These are phyloP conservation scores for Cystobasidiopsis lactophilus DNA, from an alignment of 768 basidiomycete species.

Conservation along the genomic window DNA sequence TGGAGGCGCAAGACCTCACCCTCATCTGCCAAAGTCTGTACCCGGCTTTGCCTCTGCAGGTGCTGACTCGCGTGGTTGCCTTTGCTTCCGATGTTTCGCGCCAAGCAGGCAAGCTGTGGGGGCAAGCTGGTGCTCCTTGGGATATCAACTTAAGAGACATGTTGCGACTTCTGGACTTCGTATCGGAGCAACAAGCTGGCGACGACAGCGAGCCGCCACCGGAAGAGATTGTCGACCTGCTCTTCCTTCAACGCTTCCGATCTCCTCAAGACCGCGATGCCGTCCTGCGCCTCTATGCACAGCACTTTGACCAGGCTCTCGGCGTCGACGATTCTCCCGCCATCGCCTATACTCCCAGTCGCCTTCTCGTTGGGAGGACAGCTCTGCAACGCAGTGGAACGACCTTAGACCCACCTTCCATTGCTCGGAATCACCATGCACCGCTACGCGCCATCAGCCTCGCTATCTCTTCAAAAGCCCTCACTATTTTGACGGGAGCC, in stretches of 20 bases:
- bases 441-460: background rate
- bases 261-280: conserved; percentile 38
- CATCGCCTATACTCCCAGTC: conserved; percentile 22
- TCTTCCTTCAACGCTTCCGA: conserved; percentile 76
- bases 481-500: conserved; percentile 65
- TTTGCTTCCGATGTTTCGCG: conserved; percentile 32
- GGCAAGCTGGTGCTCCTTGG: conserved; percentile 69
- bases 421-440: background rate
- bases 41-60: conserved; percentile 34
- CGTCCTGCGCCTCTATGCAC: conserved; percentile 23
- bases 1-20: conserved; percentile 51
- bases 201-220: conserved; percentile 38
- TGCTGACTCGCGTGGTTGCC: conserved; percentile 51
- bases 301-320: conserved; percentile 19
- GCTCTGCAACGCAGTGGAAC: background rate
- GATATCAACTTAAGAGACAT: conserved; percentile 95
- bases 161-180: conserved; percentile 39
- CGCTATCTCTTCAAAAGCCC: conserved; percentile 13
- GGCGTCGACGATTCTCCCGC: conserved; percentile 33
- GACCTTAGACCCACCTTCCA: too few species aligned
- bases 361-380: conserved; percentile 2
- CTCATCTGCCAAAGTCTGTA: conserved; percentile 55
- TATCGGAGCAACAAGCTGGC: conserved; percentile 21
- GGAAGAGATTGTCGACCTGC: conserved; percentile 25
- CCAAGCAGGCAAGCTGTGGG: conserved; percentile 31